These are phyloP conservation scores for Miscanthus lutarioriparius DNA, from an alignment of 176 grass and related monocot species.

Conservation along the genomic window DNA sequence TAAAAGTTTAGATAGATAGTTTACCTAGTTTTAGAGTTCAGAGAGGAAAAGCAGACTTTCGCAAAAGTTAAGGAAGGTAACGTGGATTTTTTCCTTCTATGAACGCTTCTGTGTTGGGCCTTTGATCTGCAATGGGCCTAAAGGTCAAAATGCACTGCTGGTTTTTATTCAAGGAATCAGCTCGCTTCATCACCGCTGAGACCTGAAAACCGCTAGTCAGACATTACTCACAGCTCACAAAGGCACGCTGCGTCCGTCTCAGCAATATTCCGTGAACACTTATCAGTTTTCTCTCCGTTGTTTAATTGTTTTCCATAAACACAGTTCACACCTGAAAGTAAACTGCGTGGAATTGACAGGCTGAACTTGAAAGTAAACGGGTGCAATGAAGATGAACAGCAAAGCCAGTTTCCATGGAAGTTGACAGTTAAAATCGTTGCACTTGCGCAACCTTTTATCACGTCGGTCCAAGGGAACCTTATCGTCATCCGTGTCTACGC, in stretches of 20 bases:
- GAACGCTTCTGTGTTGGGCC: not conserved
- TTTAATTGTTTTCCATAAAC: not conserved
- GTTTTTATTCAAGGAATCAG: not conserved
- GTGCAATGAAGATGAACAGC: not conserved
- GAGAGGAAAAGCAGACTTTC: no score
- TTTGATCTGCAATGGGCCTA: not conserved
- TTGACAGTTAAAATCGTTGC: conserved; percentile 31
- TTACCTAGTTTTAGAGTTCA: no score
- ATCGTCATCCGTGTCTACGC: conserved; percentile 3
- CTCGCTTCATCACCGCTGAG: not conserved
- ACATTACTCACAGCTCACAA: not conserved
- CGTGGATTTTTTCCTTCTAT: no score
- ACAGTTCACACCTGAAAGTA: not conserved
- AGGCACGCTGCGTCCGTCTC: not conserved
- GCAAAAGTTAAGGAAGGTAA: no score
- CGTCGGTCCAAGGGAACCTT: not conserved
- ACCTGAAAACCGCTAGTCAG: not conserved
- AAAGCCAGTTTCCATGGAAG: not conserved
- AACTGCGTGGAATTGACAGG: not conserved
- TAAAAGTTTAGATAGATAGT: no score
- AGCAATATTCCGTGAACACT: not conserved
- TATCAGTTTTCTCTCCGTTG: not conserved
- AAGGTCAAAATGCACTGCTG: not conserved
- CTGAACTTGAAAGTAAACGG: not conserved
- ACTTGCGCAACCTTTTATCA: not conserved